Conservation (phyloP, 371 early-diverging fungal genomes). For the Apophysomyces elegans region DNA sequence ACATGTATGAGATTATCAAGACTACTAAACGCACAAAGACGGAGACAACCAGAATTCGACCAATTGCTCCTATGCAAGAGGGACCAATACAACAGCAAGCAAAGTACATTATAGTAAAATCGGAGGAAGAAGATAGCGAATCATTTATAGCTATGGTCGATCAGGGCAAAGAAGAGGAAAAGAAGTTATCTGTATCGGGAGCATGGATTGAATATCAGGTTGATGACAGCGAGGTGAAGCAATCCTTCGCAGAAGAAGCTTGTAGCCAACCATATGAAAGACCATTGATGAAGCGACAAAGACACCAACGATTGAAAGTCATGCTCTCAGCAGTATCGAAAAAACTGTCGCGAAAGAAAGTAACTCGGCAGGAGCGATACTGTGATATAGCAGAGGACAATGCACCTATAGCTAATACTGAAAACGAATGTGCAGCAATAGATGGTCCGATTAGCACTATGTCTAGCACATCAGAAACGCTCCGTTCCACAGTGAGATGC, state of each 20-base stretch:
- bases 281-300: not conserved
- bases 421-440: not conserved
- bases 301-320: slow-evolving; percentile 24
- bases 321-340: slow-evolving; percentile 59
- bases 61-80: slow-evolving; percentile 27
- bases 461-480: slow-evolving; percentile 21
- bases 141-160: slow-evolving; percentile 45
- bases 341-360: slow-evolving; percentile 48
- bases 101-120: too few species aligned
- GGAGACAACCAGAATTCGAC: slow-evolving; percentile 42
- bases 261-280: not conserved
- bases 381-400: slow-evolving; percentile 12
- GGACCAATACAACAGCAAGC: slow-evolving; percentile 1
- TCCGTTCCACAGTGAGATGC: slow-evolving; percentile 11
- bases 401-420: slow-evolving; percentile 9
- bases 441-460: slow-evolving; percentile 8
- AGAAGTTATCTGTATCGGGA: not conserved
- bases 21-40: slow-evolving; percentile 21
- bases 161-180: slow-evolving; percentile 10
- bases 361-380: slow-evolving; percentile 39
- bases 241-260: not conserved
- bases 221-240: not conserved
- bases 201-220: slow-evolving; percentile 9
- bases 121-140: slow-evolving; percentile 26
- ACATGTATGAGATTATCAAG: slow-evolving; percentile 19